These are phyloP conservation scores for Neurospora sp. DNA, from an alignment of 2,329 filamentous ascomycete species.

Conservation along the genomic window DNA sequence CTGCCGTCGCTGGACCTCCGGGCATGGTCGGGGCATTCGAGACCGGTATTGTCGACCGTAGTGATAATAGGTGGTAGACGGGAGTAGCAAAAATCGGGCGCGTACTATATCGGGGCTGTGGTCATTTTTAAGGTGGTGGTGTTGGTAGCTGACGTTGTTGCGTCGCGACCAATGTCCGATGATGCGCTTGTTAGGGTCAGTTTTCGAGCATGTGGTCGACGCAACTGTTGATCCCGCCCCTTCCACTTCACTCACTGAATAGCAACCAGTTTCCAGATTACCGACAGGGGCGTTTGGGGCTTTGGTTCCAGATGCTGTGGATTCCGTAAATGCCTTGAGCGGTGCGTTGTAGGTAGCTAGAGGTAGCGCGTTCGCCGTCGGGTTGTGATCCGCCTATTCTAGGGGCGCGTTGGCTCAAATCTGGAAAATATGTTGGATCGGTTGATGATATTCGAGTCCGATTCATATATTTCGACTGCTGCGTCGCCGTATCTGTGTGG, in stretches of 20 bases:
- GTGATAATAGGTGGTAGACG: not conserved
- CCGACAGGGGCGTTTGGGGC: not conserved
- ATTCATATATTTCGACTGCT: too few species aligned
- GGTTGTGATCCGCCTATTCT: not conserved
- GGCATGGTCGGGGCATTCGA: conserved; percentile 11
- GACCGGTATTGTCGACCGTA: not conserved
- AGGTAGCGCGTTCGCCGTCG: not conserved
- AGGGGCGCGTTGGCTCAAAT: not conserved
- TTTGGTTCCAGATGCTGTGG: not conserved
- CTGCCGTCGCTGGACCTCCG: conserved; percentile 5
- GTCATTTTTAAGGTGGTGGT: not conserved
- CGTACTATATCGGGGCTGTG: not conserved
- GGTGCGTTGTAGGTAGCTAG: not conserved
- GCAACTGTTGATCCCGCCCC: not conserved
- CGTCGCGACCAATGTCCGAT: not conserved
- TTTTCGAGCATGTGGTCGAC: not conserved
- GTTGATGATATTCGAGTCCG: not conserved
- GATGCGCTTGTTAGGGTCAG: not conserved
- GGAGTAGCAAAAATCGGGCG: not conserved
- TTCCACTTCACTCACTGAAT: not conserved
- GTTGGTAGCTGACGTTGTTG: not conserved
- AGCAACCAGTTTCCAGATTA: not conserved
- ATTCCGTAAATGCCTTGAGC: not conserved
- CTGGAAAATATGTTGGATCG: not conserved
- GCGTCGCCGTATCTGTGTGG: too few species aligned